phyloP scores from a whole-genome alignment of 441 rosid genomes.

The Populus trichocarpa region DNA sequence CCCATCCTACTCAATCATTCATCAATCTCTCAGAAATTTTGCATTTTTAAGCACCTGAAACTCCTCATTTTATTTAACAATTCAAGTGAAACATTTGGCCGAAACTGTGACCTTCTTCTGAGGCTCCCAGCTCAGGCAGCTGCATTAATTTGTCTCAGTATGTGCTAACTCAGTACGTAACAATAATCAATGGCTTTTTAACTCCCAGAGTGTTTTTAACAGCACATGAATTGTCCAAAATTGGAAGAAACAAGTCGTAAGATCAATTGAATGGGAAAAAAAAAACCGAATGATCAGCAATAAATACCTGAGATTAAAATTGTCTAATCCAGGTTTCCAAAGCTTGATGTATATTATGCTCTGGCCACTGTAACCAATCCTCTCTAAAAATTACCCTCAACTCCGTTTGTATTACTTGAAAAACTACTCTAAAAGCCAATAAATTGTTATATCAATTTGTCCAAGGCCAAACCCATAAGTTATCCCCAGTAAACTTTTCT shows the following conservation, averaged over 20 bases:
- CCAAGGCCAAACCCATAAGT: background rate
- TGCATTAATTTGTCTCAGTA: slow-evolving; percentile 18
- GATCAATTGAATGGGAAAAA: background rate
- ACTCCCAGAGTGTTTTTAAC: background rate
- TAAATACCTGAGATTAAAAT: background rate
- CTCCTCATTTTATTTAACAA: slow-evolving; percentile 6
- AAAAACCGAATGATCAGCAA: background rate
- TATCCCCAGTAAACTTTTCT: background rate
- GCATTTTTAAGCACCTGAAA: slow-evolving; percentile 20
- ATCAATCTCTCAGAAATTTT: slow-evolving; percentile 5
- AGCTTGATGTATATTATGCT: background rate
- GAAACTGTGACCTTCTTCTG: slow-evolving; percentile 6
- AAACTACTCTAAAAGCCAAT: background rate
- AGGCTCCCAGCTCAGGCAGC: background rate
- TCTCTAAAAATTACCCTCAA: background rate
- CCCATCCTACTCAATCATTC: slow-evolving; percentile 9
- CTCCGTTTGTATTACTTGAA: no score
- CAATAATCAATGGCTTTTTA: background rate
- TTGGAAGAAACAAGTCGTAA: slow-evolving; percentile 13
- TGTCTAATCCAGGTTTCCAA: slow-evolving; percentile 1
- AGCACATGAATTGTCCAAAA: slow-evolving; percentile 12
- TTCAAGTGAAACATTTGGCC: slow-evolving; percentile 8
- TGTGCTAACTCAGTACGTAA: background rate
- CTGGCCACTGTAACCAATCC: background rate
- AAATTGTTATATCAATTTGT: background rate